phyloP scores from a whole-genome alignment of 169 alveolate genomes.

The Cryptosporidium meleagridis region DNA sequence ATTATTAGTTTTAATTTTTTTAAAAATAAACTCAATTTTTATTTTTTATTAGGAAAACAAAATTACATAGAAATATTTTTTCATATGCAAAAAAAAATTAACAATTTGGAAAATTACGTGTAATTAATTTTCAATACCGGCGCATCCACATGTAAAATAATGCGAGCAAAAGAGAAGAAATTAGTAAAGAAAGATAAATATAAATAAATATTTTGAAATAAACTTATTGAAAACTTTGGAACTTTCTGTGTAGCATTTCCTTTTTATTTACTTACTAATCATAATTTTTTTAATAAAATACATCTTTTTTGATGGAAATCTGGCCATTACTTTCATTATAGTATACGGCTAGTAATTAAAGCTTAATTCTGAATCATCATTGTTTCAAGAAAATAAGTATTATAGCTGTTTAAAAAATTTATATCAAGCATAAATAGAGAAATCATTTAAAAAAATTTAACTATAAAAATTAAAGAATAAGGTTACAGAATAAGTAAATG shows the following conservation, averaged over 20 bases:
- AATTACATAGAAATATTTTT: no score
- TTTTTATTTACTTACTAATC: no score
- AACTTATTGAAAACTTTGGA: background rate
- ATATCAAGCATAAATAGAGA: no score
- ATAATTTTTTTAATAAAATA: background rate
- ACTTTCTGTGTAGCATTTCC: no score
- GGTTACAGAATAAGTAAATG: background rate
- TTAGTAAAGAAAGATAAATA: background rate
- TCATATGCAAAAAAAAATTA: background rate
- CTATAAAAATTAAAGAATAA: background rate
- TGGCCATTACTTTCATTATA: no score
- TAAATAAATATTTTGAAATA: background rate
- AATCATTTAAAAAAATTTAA: no score
- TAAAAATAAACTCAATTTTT: background rate
- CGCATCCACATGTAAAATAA: slow-evolving; percentile 23
- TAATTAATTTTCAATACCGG: background rate
- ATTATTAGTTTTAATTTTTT: background rate
- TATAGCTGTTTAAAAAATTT: no score
- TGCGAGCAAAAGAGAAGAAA: background rate
- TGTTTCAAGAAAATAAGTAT: background rate
- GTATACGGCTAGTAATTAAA: no score
- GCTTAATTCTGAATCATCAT: background rate
- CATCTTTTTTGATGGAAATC: no score
- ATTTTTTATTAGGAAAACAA: background rate
- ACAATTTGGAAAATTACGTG: background rate